A percentile compares a stretch with the other conserved stretches of the same genome.
Evolutionary conservation across 352 stramenopile species (phyloP).

Genomic region (Pythium phragmitis): DNA sequence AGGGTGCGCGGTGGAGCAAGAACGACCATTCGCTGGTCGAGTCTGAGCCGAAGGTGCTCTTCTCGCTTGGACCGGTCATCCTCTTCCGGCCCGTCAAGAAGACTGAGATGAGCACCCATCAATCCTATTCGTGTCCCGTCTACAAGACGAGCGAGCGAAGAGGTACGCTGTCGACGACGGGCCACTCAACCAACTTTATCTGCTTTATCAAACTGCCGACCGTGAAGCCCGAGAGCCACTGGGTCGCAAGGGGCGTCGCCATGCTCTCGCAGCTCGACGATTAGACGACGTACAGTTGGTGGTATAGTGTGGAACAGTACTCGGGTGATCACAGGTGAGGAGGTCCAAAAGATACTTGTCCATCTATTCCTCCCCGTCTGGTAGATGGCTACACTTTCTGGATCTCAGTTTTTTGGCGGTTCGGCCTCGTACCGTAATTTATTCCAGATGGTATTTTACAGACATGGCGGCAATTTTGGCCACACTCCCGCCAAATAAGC

Average conservation of each 20-base stretch:
- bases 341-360: neutral
- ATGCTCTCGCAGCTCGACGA: constrained; percentile 92
- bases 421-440: constrained; percentile 3
- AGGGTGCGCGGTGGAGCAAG: constrained; percentile 90
- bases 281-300: constrained; percentile 27
- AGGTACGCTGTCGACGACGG: constrained; percentile 94
- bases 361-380: constrained; percentile 8
- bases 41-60: constrained; percentile 45
- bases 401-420: neutral
- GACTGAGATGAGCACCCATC: constrained; percentile 64
- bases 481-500: constrained; percentile 27
- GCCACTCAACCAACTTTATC: constrained; percentile 97
- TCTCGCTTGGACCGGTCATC: constrained; percentile 63
- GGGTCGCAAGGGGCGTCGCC: constrained; percentile 91
- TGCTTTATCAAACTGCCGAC: constrained; percentile 91
- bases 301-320: neutral
- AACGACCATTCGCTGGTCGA: constrained; percentile 39
- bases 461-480: constrained; percentile 15
- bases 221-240: constrained; percentile 80
- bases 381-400: constrained; percentile 19
- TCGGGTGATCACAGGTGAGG: neutral
- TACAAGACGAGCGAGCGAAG: constrained; percentile 90
- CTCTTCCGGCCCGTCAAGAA: constrained; percentile 55
- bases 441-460: constrained; percentile 11
- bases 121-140: constrained; percentile 80